Evolutionary conservation across 129 eudicot genomes (phyloP), one percentile per base, ranked within the genome.

Genomic region (Scalesia atractyloides): DNA sequence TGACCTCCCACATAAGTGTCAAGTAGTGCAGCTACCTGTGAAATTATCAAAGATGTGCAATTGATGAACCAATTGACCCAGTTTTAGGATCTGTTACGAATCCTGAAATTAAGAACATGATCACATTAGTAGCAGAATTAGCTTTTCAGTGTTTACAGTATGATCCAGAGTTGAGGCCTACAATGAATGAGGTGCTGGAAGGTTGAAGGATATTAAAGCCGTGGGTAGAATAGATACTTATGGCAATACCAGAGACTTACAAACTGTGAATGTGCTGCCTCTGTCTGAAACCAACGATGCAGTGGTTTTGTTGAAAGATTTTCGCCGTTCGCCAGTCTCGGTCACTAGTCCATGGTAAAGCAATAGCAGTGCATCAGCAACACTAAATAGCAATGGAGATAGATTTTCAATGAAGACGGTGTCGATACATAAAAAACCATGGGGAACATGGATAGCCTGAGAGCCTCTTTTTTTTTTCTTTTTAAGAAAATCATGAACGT

Each of bases 131-230:
- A 15, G 98, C 95, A 1, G 98, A 93, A 78, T 47, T 93, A 30
- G 95, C 95, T 10, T 93, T 89, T 44, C 82, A 65, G 56, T 93
- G 98, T 76, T 73, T 93, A 82, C 98, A 89, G 69, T 84, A 48
- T n/a, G 90, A 93, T 13, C 87, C 87, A 81, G 96, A 89, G 14
- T 46, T 84, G 81, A 85, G 98, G 82, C 98, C 96, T 22, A 36
- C 90, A 3, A 93, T 89, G 98, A 84, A 72, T 44, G 96, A 87
- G 74, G 95, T 89, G 16, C 37, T 82, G 73, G 86, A 57, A 10
- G 62, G 14, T 65, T 93, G 73, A 62, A 61, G 83, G 83, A 83
- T 2, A 82, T 92, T 44, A 75, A 81, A 75, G 63, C 65, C 6
- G 18, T 19, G 12, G 85, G 71, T 7, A 57, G 64, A 33, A 66